These are phyloP conservation scores for Phytophthora multivora DNA, from an alignment of 352 stramenopile species.

Conservation along the genomic window DNA sequence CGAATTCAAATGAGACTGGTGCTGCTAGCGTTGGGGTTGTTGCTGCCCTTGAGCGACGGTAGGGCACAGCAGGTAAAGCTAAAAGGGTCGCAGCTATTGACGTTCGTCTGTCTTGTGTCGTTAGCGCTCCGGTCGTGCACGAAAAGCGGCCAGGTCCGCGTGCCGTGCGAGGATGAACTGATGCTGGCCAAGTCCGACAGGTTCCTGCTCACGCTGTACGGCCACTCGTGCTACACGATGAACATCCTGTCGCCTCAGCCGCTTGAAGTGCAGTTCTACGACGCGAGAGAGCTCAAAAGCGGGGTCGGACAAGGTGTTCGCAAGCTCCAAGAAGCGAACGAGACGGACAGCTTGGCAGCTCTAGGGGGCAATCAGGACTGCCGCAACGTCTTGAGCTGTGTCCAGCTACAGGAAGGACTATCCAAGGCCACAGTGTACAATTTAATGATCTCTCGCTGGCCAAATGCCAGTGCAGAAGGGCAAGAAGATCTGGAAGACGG, in stretches of 20 bases:
- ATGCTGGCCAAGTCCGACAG: slow-evolving; percentile 42
- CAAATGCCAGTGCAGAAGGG: not conserved
- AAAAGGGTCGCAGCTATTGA: not conserved
- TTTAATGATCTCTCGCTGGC: slow-evolving; percentile 45
- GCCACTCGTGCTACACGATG: slow-evolving; percentile 61
- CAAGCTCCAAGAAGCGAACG: slow-evolving; percentile 17
- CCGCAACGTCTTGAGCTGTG: slow-evolving; percentile 35
- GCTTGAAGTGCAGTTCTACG: slow-evolving; percentile 64
- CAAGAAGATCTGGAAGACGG: slow-evolving; percentile 6
- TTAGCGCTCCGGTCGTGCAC: slow-evolving; percentile 43
- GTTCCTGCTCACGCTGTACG: slow-evolving; percentile 62
- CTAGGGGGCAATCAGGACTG: slow-evolving; percentile 32
- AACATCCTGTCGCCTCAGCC: slow-evolving; percentile 39
- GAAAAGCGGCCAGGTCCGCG: slow-evolving; percentile 44
- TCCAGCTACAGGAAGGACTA: slow-evolving; percentile 39
- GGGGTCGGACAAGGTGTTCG: slow-evolving; percentile 8
- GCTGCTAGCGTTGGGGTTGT: slow-evolving; percentile 6
- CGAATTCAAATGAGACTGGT: not conserved
- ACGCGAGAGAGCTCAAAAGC: slow-evolving; percentile 32
- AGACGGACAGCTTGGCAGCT: slow-evolving; percentile 4
- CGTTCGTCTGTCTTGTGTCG: not conserved
- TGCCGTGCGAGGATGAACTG: slow-evolving; percentile 60
- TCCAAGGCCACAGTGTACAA: slow-evolving; percentile 47
- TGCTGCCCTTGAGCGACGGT: slow-evolving; percentile 11
- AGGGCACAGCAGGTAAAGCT: not conserved